Conservation (phyloP, 306 rosid species). For the Trichosanthes truncata region DNA sequence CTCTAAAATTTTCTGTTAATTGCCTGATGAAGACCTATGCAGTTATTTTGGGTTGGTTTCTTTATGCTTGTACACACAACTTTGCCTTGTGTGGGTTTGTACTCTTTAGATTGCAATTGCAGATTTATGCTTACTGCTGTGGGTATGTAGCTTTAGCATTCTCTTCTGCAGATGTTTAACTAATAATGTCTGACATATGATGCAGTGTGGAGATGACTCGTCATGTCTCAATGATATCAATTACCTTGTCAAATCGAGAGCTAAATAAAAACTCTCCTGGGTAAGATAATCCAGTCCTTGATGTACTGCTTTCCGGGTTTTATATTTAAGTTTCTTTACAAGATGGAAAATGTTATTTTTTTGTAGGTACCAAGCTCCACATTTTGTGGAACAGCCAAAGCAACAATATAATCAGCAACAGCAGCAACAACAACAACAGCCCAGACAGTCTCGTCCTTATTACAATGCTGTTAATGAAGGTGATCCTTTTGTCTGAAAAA, state of each 20-base stretch:
- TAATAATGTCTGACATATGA: neutral
- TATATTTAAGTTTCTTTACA: neutral
- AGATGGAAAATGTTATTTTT: constrained; percentile 8
- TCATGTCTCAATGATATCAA: constrained; percentile 93
- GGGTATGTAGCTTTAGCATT: neutral
- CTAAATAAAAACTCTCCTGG: constrained; percentile 75
- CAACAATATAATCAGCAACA: constrained; percentile 57
- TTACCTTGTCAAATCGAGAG: constrained; percentile 62
- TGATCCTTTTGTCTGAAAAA: constrained; percentile 6
- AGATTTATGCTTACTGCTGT: neutral
- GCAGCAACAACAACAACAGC: constrained; percentile 54
- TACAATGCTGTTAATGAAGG: constrained; percentile 82
- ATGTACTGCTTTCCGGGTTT: neutral
- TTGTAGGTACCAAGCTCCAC: constrained; percentile 78
- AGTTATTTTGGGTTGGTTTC: neutral
- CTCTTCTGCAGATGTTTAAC: neutral
- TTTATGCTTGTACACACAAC: neutral
- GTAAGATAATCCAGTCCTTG: constrained; percentile 24
- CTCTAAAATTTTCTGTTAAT: neutral
- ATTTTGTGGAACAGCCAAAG: constrained; percentile 45
- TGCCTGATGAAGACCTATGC: neutral
- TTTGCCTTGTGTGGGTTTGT: neutral
- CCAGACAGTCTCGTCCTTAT: constrained; percentile 51
- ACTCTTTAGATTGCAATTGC: neutral
- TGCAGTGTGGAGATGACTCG: constrained; percentile 99